Base-by-base conservation (phyloP, 495 filamentous ascomycete genomes). In the Astrothelium subdiscretum region DNA sequence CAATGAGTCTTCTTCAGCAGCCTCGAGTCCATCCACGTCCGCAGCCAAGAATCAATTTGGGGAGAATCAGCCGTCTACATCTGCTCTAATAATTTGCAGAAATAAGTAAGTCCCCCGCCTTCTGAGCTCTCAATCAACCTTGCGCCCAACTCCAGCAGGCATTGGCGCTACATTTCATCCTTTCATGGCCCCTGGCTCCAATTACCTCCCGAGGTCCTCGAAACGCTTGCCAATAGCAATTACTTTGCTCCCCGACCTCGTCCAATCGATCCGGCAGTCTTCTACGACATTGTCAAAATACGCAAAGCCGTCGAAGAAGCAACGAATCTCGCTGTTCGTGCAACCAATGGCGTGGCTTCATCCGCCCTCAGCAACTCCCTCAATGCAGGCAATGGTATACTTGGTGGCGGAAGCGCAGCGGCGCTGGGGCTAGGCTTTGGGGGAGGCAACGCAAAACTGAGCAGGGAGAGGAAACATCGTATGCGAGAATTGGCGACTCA, bases 131-230 rank as follows among this genome's bases (percentile, higher is more conserved):
- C 32, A 13, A 42, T 42, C 3, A 15, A 32, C n/a, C 61, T 51
- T 61, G 63, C 42, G 3, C 12, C 15, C 24, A 15, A 63, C 57
- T 27, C 48, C 51, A 42, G 62, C 59, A 91, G 87, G 67, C 87
- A 91, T 74, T 91, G 87, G 87, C 81, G 84, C 48, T 88, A 90
- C 70, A 92, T 92, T 59, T 90, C 87, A 22, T 84, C 87, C 58
- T 92, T 89, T 67, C 88, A 92, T 70, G 88, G 88, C 18, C 87
- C 87, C 64, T 92, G 88, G 88, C 82, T 91, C n/a, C 88, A 92
- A 72, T 75, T 92, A 32, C 87, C 88, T n/a, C 82, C 83, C 64
- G 88, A 91, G 74, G 80, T 90, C 59, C 84, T 92, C 72, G 87
- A 89, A 69, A 83, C 81, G 15, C 81, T 92, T 51, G 88, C 89